These are phyloP conservation scores for Ulmus americana DNA, from an alignment of 331 rosid genomes.

Conservation along the genomic window DNA sequence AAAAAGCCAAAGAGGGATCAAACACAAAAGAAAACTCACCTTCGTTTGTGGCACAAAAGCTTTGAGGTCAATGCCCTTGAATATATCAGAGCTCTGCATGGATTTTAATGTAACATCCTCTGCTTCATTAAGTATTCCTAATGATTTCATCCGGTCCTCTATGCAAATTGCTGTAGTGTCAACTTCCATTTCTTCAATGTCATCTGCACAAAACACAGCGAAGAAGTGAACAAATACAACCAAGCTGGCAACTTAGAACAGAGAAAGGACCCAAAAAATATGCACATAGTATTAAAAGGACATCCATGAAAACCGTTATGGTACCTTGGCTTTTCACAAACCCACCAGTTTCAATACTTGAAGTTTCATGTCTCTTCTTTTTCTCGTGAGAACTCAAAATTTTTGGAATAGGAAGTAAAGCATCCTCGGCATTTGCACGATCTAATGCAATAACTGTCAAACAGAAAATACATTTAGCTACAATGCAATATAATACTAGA, in stretches of 20 bases:
- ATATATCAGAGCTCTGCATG: conserved; percentile 35
- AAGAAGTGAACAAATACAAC: conserved; percentile 1
- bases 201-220: conserved; percentile 50
- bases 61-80: conserved; percentile 58
- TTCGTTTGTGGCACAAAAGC: conserved; percentile 44
- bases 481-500: conserved; percentile 8
- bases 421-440: conserved; percentile 92
- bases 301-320: conserved; percentile 1
- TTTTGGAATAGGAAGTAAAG: conserved; percentile 74
- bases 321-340: conserved; percentile 43
- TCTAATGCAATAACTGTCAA: conserved; percentile 69
- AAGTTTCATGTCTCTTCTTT: conserved; percentile 34
- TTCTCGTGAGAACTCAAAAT: conserved; percentile 45
- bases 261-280: background rate
- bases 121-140: conserved; percentile 50
- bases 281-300: background rate
- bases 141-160: conserved; percentile 65
- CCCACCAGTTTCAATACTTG: conserved; percentile 29
- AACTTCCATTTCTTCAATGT: conserved; percentile 25
- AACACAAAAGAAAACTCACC: conserved; percentile 29
- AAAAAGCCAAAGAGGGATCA: background rate
- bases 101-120: conserved; percentile 38
- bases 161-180: conserved; percentile 49
- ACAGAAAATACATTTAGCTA: conserved; percentile 34
- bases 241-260: background rate